A percentile compares a stretch with the other conserved stretches of the same genome.
Evolutionary conservation across 2,329 filamentous ascomycete genomes (phyloP).

Genomic region (Fusarium sp.): DNA sequence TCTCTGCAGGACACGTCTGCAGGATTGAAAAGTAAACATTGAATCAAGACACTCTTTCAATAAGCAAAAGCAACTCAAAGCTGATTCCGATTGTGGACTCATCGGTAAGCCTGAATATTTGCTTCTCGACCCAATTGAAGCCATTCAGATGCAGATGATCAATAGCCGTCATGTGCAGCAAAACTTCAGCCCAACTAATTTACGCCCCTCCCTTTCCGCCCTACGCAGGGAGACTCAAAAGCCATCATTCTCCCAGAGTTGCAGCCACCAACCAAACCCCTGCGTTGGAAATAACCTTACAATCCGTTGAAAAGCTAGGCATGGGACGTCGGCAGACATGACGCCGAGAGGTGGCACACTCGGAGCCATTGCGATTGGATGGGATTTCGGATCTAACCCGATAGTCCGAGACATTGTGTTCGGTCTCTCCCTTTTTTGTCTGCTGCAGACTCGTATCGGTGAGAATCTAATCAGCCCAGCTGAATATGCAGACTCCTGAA

Average conservation of each 20-base stretch:
- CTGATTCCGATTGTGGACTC: not conserved
- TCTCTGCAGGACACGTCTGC: not conserved
- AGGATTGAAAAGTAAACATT: not conserved
- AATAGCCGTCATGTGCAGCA: not conserved
- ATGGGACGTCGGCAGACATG: not conserved
- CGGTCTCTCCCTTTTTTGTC: conserved; percentile 6
- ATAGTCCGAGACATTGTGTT: conserved; percentile 34
- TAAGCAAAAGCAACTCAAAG: not conserved
- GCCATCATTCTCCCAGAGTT: not conserved
- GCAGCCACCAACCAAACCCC: not conserved
- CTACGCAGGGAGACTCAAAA: not conserved
- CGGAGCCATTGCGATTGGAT: not conserved
- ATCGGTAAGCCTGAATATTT: not conserved
- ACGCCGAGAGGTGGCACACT: not conserved
- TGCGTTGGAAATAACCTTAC: not conserved
- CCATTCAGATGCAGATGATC: not conserved
- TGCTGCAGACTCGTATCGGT: not conserved
- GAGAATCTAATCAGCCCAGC: not conserved
- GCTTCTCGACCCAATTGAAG: not conserved
- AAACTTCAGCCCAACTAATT: not conserved
- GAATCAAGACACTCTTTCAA: not conserved
- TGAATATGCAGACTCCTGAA: not conserved
- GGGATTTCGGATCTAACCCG: conserved; percentile 1
- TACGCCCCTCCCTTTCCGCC: not conserved
- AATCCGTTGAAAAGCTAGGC: not conserved